Evolutionary conservation across 1,284 basidiomycete genomes (phyloP).

Genomic region (Cryptococcus deneoformans): DNA sequence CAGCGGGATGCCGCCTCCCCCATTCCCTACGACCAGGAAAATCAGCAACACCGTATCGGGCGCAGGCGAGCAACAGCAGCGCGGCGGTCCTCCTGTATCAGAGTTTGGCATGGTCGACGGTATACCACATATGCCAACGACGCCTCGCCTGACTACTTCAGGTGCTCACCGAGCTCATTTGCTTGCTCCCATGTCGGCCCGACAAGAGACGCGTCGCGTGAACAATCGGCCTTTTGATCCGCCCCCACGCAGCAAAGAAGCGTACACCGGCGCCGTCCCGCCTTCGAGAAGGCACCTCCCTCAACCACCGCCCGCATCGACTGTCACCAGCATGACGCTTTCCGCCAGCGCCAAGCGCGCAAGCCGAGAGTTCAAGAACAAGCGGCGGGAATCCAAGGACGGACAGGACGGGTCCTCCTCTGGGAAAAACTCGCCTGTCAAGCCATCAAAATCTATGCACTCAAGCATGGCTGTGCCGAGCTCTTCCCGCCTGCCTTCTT

Average conservation of each 20-base stretch:
- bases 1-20: conserved; percentile 8
- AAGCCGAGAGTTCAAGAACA: conserved; percentile 21
- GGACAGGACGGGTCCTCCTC: conserved; percentile 11
- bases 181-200: conserved; percentile 38
- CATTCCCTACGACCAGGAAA: conserved; percentile 10
- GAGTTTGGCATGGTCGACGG: conserved; percentile 27
- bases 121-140: conserved; percentile 4
- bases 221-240: conserved; percentile 14
- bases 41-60: conserved; percentile 13
- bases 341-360: conserved; percentile 40
- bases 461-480: conserved; percentile 31
- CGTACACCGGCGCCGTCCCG: conserved; percentile 16
- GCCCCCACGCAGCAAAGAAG: no score
- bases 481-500: conserved; percentile 30
- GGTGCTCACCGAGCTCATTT: conserved; percentile 37
- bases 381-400: conserved; percentile 21
- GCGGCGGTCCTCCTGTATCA: conserved; percentile 10
- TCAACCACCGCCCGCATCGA: conserved; percentile 29
- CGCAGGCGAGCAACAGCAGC: conserved; percentile 16
- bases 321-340: conserved; percentile 37
- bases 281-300: conserved; percentile 63
- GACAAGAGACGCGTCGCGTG: conserved; percentile 21
- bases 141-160: conserved; percentile 22
- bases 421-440: conserved; percentile 25
- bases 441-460: conserved; percentile 42